Evolutionary conservation across 2,329 filamentous ascomycete species (phyloP).

Genomic region (Penicillium brevicompactum): DNA sequence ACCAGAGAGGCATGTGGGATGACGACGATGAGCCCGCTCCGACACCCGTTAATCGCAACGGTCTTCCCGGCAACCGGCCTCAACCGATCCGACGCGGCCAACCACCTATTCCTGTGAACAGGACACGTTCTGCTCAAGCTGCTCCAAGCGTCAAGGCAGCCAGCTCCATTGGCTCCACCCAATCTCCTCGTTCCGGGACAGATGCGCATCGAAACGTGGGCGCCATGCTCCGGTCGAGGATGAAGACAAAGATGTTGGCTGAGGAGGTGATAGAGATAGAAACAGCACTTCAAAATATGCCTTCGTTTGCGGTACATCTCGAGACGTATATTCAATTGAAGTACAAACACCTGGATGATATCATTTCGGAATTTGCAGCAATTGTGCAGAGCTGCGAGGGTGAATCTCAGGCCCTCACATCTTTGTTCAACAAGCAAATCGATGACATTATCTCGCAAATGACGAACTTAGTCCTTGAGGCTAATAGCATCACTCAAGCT

Average conservation of each 20-base stretch:
- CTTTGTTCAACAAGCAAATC: not conserved
- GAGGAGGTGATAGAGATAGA: not conserved
- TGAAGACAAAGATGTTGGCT: not conserved
- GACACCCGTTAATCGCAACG: not conserved
- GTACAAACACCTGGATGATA: conserved; percentile 2
- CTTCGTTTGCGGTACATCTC: not conserved
- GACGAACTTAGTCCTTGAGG: not conserved
- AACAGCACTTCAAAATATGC: not conserved
- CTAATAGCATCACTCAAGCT: not conserved
- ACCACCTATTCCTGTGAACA: not conserved
- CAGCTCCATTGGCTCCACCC: not conserved
- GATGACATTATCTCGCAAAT: not conserved
- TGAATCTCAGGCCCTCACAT: not conserved
- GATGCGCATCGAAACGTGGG: not conserved
- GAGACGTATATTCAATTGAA: not conserved
- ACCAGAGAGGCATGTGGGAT: conserved; percentile 2
- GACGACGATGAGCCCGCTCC: conserved; percentile 4
- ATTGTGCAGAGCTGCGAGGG: not conserved
- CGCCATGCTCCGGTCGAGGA: conserved; percentile 1
- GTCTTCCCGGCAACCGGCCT: not conserved
- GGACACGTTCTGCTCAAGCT: not conserved
- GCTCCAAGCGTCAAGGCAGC: not conserved
- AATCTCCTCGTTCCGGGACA: not conserved
- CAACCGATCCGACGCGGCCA: not conserved
- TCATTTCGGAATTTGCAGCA: not conserved